A percentile compares a stretch with the other conserved stretches of the same genome.
Conservation (phyloP, 176 grass and related monocot genomes). For the Calamus simplicifolius region DNA sequence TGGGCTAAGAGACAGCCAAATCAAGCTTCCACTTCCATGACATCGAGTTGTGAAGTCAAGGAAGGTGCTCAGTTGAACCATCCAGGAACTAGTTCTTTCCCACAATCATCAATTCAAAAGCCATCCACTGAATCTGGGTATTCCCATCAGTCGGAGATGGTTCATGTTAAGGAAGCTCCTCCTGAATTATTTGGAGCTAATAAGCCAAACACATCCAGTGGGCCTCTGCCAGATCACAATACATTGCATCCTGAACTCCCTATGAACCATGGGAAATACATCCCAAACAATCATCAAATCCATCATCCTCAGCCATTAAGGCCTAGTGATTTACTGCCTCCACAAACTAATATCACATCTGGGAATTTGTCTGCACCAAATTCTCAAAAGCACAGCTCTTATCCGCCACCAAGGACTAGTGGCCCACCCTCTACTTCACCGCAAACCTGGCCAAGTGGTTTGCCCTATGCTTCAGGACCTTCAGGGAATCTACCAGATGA, state of each 20-base stretch:
- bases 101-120: slow-evolving; percentile 34
- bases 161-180: slow-evolving; percentile 17
- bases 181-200: slow-evolving; percentile 42
- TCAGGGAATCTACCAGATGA: slow-evolving; percentile 42
- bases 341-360: slow-evolving; percentile 33
- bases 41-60: slow-evolving; percentile 38
- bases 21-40: slow-evolving; percentile 21
- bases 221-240: slow-evolving; percentile 30
- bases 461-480: slow-evolving; percentile 26
- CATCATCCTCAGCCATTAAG: slow-evolving; percentile 29
- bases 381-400: slow-evolving; percentile 45
- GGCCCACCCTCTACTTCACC: slow-evolving; percentile 19
- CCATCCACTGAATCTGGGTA: slow-evolving; percentile 10
- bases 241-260: slow-evolving; percentile 23
- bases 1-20: slow-evolving; percentile 15
- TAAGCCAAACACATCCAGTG: slow-evolving; percentile 28
- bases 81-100: slow-evolving; percentile 9
- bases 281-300: slow-evolving; percentile 41
- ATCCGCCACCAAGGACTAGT: slow-evolving; percentile 37
- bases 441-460: slow-evolving; percentile 44
- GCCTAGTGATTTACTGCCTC: slow-evolving; percentile 25
- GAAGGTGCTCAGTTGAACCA: slow-evolving; percentile 16
- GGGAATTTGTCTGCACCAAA: slow-evolving; percentile 41
- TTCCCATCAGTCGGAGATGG: background rate
- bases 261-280: slow-evolving; percentile 15